phyloP scores from a whole-genome alignment of 768 basidiomycete species.

The Agrocybe chaxingu region DNA sequence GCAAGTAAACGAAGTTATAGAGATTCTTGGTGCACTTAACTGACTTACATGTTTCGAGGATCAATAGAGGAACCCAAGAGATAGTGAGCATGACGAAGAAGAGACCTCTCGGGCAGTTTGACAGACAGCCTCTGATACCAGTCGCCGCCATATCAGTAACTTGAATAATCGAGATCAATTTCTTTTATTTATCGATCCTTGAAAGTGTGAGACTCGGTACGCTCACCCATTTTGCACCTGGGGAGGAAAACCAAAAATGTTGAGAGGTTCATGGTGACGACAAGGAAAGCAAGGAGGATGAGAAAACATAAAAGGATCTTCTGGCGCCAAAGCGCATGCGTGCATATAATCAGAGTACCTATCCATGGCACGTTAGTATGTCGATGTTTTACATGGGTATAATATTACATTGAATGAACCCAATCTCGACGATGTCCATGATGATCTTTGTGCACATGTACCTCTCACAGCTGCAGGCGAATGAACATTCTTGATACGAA shows the following conservation, averaged over 20 bases:
- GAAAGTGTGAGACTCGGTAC: slow-evolving; percentile 1
- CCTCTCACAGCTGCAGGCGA: slow-evolving; percentile 16
- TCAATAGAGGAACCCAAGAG: slow-evolving; percentile 18
- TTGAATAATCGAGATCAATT: not conserved
- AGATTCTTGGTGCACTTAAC: not conserved
- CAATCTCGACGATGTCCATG: slow-evolving; percentile 18
- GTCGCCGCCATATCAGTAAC: slow-evolving; percentile 14
- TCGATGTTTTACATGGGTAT: not conserved
- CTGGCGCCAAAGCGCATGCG: slow-evolving; percentile 22
- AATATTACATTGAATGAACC: slow-evolving; percentile 18
- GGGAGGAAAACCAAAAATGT: no score
- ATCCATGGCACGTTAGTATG: no score
- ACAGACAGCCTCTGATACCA: slow-evolving; percentile 18
- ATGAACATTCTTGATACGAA: not conserved
- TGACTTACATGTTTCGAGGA: slow-evolving; percentile 20
- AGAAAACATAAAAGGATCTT: slow-evolving; percentile 11
- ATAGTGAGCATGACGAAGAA: slow-evolving; percentile 17
- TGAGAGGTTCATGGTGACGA: not conserved
- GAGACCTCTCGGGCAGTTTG: slow-evolving; percentile 18
- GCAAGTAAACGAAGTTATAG: not conserved
- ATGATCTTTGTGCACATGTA: slow-evolving; percentile 20
- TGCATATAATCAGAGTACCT: slow-evolving; percentile 23
- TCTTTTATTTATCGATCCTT: no score
- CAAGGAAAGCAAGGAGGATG: not conserved
- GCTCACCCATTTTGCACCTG: not conserved